Conservation (phyloP, 2,329 filamentous ascomycete species). For the Leptographium galeiforme region DNA sequence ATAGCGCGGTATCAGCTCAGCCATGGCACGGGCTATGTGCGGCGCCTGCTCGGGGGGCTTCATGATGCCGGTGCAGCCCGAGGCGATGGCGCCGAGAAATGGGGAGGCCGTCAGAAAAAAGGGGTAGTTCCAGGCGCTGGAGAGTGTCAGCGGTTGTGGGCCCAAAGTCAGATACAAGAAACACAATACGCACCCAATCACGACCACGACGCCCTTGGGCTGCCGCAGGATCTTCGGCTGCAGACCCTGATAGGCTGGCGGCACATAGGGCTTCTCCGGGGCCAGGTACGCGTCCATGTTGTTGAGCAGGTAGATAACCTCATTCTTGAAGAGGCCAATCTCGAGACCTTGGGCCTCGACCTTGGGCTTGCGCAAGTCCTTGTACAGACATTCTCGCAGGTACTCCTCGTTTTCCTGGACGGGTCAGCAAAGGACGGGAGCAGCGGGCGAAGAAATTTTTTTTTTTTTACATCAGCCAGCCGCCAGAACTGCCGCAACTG, state of each 20-base stretch:
- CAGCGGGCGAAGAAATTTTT: too few relatives aligned
- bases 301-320: constrained; percentile 22
- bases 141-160: not conserved
- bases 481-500: constrained; percentile 28
- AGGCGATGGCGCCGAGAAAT: constrained; percentile 27
- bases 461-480: constrained; percentile 21
- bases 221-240: constrained; percentile 17
- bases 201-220: constrained; percentile 27
- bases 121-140: constrained; percentile 30
- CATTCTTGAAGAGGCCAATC: constrained; percentile 17
- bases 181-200: constrained; percentile 19
- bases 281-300: constrained; percentile 22
- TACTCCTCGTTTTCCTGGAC: constrained; percentile 20
- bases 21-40: constrained; percentile 22
- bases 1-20: constrained; percentile 25
- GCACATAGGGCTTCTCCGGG: constrained; percentile 20
- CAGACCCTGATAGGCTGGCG: constrained; percentile 18
- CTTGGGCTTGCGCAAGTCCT: constrained; percentile 21
- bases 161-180: not conserved
- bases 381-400: constrained; percentile 19
- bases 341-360: constrained; percentile 21
- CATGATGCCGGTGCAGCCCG: constrained; percentile 25
- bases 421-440: not conserved
- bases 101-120: constrained; percentile 24
- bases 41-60: constrained; percentile 29